Evolutionary conservation across 768 basidiomycete species (phyloP).

Genomic region (Cystobasidium tubakii): DNA sequence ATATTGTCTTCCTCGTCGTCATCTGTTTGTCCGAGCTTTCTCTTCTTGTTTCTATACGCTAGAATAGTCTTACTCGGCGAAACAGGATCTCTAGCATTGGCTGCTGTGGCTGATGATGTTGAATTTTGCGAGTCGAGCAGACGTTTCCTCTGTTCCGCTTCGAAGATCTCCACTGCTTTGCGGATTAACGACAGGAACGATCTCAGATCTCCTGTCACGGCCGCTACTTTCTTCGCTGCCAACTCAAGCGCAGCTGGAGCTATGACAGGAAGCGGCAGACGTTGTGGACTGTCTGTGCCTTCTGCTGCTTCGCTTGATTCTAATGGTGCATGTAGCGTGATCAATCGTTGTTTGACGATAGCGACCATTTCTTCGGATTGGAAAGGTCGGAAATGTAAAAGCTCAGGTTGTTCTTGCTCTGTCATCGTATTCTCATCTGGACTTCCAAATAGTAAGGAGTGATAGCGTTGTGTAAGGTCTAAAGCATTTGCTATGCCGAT

Average conservation of each 20-base stretch:
- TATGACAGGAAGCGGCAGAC: conserved; percentile 52
- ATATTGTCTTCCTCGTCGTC: neutral
- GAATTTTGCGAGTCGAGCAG: conserved; percentile 16
- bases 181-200: conserved; percentile 72
- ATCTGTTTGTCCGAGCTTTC: neutral
- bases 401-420: conserved; percentile 37
- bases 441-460: neutral
- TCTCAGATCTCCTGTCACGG: conserved; percentile 75
- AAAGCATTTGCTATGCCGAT: conserved; percentile 87
- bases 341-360: conserved; percentile 64
- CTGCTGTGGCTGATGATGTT: conserved; percentile 48
- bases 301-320: neutral
- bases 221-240: conserved; percentile 71
- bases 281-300: conserved; percentile 40
- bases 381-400: conserved; percentile 77
- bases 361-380: conserved; percentile 63
- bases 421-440: conserved; percentile 30
- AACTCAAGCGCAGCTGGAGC: conserved; percentile 62
- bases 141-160: conserved; percentile 48
- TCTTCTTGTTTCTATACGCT: neutral
- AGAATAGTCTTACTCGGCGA: neutral
- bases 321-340: conserved; percentile 51
- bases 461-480: conserved; percentile 61
- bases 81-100: conserved; percentile 39
- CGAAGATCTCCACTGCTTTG: conserved; percentile 67